Evolutionary conservation across 2,329 filamentous ascomycete species (phyloP).

Genomic region (Xylaria sp.): DNA sequence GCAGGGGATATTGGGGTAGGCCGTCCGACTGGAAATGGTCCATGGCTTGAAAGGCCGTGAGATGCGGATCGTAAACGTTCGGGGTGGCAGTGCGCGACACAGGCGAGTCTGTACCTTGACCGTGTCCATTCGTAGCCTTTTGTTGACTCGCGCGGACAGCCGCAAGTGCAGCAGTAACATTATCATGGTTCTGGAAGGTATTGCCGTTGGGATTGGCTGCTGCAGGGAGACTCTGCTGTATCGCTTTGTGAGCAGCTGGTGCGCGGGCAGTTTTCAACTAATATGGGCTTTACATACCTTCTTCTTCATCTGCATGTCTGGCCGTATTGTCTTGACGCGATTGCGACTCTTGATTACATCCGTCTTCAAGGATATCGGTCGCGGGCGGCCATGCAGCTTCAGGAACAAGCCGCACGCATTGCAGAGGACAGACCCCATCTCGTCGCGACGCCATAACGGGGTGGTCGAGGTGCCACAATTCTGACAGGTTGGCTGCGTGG

Average conservation of each 20-base stretch:
- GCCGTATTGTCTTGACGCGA: constrained; percentile 84
- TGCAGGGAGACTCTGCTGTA: constrained; percentile 45
- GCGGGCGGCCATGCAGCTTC: constrained; percentile 90
- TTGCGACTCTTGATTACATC: constrained; percentile 99
- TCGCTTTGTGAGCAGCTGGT: constrained; percentile 9
- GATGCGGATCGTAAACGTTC: constrained; percentile 71
- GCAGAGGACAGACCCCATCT: constrained; percentile 92
- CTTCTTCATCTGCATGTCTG: constrained; percentile 78
- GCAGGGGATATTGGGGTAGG: constrained; percentile 53
- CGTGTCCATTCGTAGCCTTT: constrained; percentile 71
- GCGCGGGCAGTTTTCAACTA: constrained; percentile 5
- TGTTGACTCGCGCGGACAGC: constrained; percentile 61
- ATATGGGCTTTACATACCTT: constrained; percentile 56
- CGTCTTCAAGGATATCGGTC: constrained; percentile 95
- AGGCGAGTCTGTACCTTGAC: constrained; percentile 76
- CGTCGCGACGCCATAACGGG: constrained; percentile 95
- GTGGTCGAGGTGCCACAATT: constrained; percentile 97
- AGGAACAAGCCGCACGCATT: constrained; percentile 98
- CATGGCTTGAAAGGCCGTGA: constrained; percentile 80
- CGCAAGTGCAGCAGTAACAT: constrained; percentile 54
- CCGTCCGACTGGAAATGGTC: constrained; percentile 66
- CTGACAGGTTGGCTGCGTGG: constrained; percentile 88
- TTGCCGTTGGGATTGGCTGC: constrained; percentile 57
- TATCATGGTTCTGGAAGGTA: constrained; percentile 56
- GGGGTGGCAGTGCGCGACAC: constrained; percentile 80